Conservation (phyloP, 176 grass and related monocot species). For the Phoenix roebelenii region DNA sequence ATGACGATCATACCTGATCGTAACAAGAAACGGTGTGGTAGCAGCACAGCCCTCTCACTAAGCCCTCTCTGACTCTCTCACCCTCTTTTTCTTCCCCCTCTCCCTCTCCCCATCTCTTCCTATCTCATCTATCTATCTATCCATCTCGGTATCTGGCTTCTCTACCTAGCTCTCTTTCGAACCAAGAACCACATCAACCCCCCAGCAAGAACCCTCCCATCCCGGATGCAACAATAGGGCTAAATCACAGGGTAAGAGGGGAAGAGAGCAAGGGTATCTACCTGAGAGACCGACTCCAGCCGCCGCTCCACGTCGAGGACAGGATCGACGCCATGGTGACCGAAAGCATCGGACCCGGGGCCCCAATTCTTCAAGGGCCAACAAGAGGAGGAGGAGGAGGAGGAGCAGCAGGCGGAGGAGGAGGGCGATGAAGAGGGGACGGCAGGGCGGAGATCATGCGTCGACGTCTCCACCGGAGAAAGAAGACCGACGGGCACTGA, state of each 20-base stretch:
- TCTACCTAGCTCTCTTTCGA: background rate
- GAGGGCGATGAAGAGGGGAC: background rate
- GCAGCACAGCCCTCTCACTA: conserved; percentile 16
- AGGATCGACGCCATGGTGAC: conserved; percentile 5
- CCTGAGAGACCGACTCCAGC: conserved; percentile 5
- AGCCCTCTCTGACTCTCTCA: background rate
- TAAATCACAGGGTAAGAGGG: background rate
- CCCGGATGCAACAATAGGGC: background rate
- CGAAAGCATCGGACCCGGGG: background rate
- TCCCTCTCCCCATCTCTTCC: background rate
- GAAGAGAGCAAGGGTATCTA: conserved; percentile 1
- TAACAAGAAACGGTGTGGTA: conserved; percentile 31
- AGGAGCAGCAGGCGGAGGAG: background rate
- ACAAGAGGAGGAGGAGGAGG: background rate
- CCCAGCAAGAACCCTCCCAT: background rate
- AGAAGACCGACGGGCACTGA: background rate
- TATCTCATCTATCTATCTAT: background rate
- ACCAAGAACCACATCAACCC: background rate
- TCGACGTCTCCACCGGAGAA: background rate
- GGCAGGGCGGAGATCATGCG: background rate
- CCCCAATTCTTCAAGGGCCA: background rate
- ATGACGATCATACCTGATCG: conserved; percentile 38
- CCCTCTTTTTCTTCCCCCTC: background rate
- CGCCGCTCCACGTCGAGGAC: background rate
- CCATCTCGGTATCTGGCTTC: background rate